Evolutionary conservation across 768 basidiomycete genomes (phyloP).

Genomic region (Lactarius sanguifluus): DNA sequence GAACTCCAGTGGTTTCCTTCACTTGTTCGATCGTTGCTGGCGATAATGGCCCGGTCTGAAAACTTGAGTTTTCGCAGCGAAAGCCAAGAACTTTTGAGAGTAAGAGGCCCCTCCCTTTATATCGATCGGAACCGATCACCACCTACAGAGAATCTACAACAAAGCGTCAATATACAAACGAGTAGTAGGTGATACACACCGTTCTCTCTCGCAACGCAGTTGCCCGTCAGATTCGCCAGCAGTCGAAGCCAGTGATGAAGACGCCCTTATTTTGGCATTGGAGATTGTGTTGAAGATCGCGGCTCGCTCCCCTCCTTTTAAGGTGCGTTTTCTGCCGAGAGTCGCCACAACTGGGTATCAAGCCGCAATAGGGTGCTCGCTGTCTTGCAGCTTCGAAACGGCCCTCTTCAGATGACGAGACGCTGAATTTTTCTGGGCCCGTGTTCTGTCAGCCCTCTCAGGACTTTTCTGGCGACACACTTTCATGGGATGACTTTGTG

Average conservation of each 20-base stretch:
- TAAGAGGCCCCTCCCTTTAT: background rate
- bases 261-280: constrained; percentile 23
- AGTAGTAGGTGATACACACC: background rate
- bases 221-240: constrained; percentile 3
- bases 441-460: background rate
- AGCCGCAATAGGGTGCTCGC: constrained; percentile 3
- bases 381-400: background rate
- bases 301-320: constrained; percentile 19
- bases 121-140: constrained; percentile 5
- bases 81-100: constrained; percentile 7
- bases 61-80: constrained; percentile 11
- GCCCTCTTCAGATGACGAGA: constrained; percentile 2
- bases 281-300: constrained; percentile 22
- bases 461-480: constrained; percentile 8
- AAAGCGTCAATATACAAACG: constrained; percentile 11
- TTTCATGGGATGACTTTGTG: constrained; percentile 7
- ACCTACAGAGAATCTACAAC: constrained; percentile 13
- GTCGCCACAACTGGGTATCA: background rate
- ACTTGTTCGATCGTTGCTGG: constrained; percentile 23
- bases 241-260: background rate
- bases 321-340: constrained; percentile 8
- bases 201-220: background rate
- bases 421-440: constrained; percentile 5
- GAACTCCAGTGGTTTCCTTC: constrained; percentile 27
- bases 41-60: constrained; percentile 19